phyloP scores from a whole-genome alignment of 1,284 basidiomycete genomes.

The Fomes fomentarius region DNA sequence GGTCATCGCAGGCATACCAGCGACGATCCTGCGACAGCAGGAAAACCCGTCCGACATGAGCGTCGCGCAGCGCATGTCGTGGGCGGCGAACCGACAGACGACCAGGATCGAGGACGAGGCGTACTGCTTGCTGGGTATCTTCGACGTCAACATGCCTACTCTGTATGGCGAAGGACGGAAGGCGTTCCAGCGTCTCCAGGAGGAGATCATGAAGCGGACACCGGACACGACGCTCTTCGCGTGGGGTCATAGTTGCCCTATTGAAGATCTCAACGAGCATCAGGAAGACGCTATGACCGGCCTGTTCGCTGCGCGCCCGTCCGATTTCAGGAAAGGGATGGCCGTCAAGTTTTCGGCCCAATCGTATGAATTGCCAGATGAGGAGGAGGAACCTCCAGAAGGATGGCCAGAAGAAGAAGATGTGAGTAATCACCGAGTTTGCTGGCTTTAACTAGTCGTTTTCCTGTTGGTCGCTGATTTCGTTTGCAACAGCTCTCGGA shows the following conservation, averaged over 20 bases:
- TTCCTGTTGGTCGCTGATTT: too few species aligned
- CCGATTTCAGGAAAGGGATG: too few species aligned
- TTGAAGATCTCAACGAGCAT: too few species aligned
- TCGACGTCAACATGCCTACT: constrained; percentile 3
- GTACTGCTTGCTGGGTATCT: constrained; percentile 4
- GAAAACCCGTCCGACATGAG: neutral
- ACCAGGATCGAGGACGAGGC: constrained; percentile 4
- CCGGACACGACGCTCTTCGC: constrained; percentile 1
- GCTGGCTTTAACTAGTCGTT: too few species aligned
- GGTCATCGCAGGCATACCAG: neutral
- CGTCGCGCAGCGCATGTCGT: constrained; percentile 1
- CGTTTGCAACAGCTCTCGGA: too few species aligned
- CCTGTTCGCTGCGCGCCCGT: too few species aligned
- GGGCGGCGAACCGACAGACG: neutral
- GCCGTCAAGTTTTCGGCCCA: too few species aligned
- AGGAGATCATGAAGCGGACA: neutral
- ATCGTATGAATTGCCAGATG: too few species aligned
- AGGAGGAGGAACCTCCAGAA: too few species aligned
- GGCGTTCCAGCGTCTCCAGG: constrained; percentile 4
- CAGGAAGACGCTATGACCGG: too few species aligned
- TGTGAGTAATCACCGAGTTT: too few species aligned
- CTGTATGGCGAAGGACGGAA: constrained; percentile 4
- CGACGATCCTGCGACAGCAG: neutral
- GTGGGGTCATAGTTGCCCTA: neutral
- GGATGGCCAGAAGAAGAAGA: too few species aligned